Evolutionary conservation across 139 green algal genomes (phyloP), one percentile per base, ranked within the genome.

Genomic region (Limnomonas spitsbergensis): DNA sequence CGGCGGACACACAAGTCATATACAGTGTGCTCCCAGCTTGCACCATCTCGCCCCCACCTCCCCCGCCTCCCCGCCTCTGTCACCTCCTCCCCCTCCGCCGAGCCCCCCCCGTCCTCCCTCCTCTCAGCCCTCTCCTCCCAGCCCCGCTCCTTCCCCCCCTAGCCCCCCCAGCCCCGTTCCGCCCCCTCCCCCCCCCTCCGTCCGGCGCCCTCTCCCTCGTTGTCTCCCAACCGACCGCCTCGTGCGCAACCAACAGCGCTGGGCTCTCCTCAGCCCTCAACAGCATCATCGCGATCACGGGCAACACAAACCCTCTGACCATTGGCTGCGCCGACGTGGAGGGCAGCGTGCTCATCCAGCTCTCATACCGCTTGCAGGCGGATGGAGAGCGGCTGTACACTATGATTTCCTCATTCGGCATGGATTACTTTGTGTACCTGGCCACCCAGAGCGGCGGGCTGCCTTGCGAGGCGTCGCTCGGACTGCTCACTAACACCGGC

Each of bases 41-140:
- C 29, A 39, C 61, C 26, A 72, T 72, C 61, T 72, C 61, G 7
- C 61, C 61, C 61, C 61, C 61, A 20, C 61, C 61, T 24, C 61
- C 61, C 24, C 61, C 61, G 6, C 61, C 61, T 7, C 47, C 47
- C 14, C 47, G 14, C 47, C 47, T 20, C 14, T 14, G 14, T 20
- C 20, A 14, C 27, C 61, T 36, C 24, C 61, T 20, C 26, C 61
- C 61, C 61, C 61, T 36, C 61, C 61, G 9, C 29, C 61, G 6
- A 7, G 7, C 7, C 27, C 61, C 61, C 26, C 61, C 61, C 9
- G 7, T 20, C 61, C 27, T 20, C 29, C 61, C 61, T 72, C 61
- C 29, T 20, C 61, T 7, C 29, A 7, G 7, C 27, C 27, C 29
- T 34, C 61, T 20, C 29, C 61, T 20, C 24, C 61, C 61, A 7